Evolutionary conservation across 2,329 filamentous ascomycete genomes (phyloP).

Genomic region (Cytospora mali): DNA sequence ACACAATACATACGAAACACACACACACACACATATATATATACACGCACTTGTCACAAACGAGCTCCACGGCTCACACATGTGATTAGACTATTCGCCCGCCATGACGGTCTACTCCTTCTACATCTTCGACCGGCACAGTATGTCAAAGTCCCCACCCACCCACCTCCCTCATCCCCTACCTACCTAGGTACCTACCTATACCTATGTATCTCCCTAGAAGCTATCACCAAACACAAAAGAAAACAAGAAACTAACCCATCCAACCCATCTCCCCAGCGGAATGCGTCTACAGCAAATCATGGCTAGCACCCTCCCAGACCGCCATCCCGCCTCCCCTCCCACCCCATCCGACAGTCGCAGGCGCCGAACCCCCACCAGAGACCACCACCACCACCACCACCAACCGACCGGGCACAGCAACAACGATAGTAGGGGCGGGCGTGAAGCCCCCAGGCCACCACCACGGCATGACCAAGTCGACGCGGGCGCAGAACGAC

Average conservation of each 20-base stretch:
- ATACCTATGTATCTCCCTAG: too few relatives aligned
- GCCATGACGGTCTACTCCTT: constrained; percentile 94
- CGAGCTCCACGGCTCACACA: constrained; percentile 21
- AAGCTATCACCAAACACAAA: too few relatives aligned
- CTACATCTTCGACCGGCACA: constrained; percentile 98
- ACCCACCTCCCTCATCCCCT: neutral
- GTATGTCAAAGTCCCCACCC: constrained; percentile 57
- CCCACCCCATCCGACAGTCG: constrained; percentile 30
- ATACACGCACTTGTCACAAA: constrained; percentile 1
- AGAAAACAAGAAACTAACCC: constrained; percentile 22
- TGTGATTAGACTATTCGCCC: constrained; percentile 31
- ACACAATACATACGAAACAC: neutral
- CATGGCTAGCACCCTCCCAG: constrained; percentile 66
- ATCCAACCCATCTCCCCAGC: constrained; percentile 55
- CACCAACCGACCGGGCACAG: constrained; percentile 42
- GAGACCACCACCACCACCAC: constrained; percentile 34
- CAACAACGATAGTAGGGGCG: constrained; percentile 27
- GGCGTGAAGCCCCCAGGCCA: constrained; percentile 7
- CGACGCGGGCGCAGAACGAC: constrained; percentile 62
- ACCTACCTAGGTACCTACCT: too few relatives aligned
- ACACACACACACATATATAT: neutral
- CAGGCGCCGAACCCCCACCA: constrained; percentile 36
- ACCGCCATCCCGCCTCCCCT: constrained; percentile 45
- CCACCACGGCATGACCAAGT: constrained; percentile 1
- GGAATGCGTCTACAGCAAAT: constrained; percentile 94